Evolutionary conservation across 2,329 filamentous ascomycete species (phyloP).

Genomic region (Dactylellina sp.): DNA sequence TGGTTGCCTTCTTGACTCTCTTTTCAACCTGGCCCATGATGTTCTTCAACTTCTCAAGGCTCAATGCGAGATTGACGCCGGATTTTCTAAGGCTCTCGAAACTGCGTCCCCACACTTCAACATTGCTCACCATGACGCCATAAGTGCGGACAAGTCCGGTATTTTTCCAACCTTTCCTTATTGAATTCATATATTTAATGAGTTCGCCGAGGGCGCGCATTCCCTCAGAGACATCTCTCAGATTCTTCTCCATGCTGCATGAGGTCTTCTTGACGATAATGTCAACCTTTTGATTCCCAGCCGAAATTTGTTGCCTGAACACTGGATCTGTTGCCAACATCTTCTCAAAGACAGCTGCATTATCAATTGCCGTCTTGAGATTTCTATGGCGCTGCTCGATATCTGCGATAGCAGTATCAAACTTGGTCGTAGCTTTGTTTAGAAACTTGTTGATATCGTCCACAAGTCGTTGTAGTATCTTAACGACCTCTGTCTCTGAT

Average conservation of each 20-base stretch:
- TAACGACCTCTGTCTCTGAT: slow-evolving; percentile 86
- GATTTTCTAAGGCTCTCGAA: slow-evolving; percentile 80
- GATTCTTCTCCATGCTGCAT: slow-evolving; percentile 77
- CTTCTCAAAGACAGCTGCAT: slow-evolving; percentile 79
- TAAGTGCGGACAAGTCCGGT: slow-evolving; percentile 77
- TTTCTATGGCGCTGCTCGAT: slow-evolving; percentile 82
- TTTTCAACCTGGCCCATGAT: slow-evolving; percentile 88
- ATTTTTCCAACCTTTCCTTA: slow-evolving; percentile 74
- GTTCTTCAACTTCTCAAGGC: slow-evolving; percentile 77
- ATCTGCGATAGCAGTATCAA: slow-evolving; percentile 81
- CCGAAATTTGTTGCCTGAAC: slow-evolving; percentile 84
- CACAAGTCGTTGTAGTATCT: slow-evolving; percentile 89
- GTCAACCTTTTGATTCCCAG: slow-evolving; percentile 90
- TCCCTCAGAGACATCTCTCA: slow-evolving; percentile 83
- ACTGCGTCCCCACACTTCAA: slow-evolving; percentile 87
- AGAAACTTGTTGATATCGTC: slow-evolving; percentile 94
- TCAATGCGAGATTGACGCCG: slow-evolving; percentile 75
- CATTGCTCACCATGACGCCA: slow-evolving; percentile 90
- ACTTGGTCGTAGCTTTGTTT: slow-evolving; percentile 85
- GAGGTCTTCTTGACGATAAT: slow-evolving; percentile 86
- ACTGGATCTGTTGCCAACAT: slow-evolving; percentile 82
- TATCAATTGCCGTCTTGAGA: slow-evolving; percentile 84
- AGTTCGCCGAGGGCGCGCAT: slow-evolving; percentile 81
- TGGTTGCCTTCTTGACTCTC: slow-evolving; percentile 84
- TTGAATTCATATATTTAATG: slow-evolving; percentile 76